Percentiles rank a stretch among this genome's conserved stretches.
Conservation (phyloP, 805 yeast genomes). For the Saccharomycopsis amapae region DNA sequence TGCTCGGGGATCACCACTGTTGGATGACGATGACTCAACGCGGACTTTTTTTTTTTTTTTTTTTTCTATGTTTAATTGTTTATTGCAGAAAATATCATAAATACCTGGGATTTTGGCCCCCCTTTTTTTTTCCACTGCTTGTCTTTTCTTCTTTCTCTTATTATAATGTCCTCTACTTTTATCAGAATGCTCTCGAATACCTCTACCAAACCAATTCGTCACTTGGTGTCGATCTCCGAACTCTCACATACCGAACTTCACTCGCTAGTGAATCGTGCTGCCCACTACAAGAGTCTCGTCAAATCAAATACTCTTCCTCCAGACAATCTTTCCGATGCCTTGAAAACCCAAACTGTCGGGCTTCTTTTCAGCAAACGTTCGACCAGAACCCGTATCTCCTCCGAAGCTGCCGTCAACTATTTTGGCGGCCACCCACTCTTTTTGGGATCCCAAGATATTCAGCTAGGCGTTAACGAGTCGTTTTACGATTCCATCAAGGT, state of each 20-base stretch:
- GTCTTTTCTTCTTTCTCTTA: too few relatives aligned
- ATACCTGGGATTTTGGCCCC: too few relatives aligned
- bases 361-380: constrained; percentile 85
- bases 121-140: too few relatives aligned
- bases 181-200: too few relatives aligned
- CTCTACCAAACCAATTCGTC: too few relatives aligned
- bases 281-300: constrained; percentile 54
- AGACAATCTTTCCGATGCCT: constrained; percentile 32
- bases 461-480: constrained; percentile 91
- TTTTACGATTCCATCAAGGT: constrained; percentile 84
- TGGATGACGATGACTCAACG: too few relatives aligned
- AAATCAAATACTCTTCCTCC: constrained; percentile 33
- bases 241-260: constrained; percentile 65
- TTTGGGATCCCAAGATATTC: constrained; percentile 93
- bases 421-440: constrained; percentile 97
- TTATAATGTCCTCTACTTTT: too few relatives aligned
- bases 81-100: too few relatives aligned
- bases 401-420: constrained; percentile 89
- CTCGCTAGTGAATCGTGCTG: constrained; percentile 67
- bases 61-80: too few relatives aligned
- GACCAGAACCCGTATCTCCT: constrained; percentile 88
- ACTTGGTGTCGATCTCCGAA: constrained; percentile 76
- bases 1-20: too few relatives aligned
- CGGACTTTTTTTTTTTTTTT: too few relatives aligned
- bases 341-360: constrained; percentile 78